Conservation (phyloP, 202 grass and related monocot genomes). For the Setaria viridis region DNA sequence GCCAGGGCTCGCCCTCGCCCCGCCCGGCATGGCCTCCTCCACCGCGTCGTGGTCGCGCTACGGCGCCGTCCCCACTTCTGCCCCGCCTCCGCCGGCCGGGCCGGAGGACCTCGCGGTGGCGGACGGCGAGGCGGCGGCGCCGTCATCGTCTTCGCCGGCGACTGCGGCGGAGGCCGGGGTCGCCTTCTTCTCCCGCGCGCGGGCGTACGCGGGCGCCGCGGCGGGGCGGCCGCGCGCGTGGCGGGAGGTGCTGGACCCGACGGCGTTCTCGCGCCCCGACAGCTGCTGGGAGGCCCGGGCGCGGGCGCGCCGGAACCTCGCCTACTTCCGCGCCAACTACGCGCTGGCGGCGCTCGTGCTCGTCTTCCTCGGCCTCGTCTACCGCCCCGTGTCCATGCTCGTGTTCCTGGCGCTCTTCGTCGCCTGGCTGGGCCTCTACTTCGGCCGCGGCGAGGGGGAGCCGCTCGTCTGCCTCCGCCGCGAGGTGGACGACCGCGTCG, state of each 20-base stretch:
- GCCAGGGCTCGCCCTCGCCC: slow-evolving; percentile 25
- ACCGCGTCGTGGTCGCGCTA: slow-evolving; percentile 62
- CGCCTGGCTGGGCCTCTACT: slow-evolving; percentile 78
- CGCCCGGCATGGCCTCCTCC: slow-evolving; percentile 58
- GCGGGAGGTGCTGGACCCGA: slow-evolving; percentile 66
- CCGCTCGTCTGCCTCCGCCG: slow-evolving; percentile 62
- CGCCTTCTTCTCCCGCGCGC: slow-evolving; percentile 80
- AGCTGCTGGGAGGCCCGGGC: slow-evolving; percentile 77
- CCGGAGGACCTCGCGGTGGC: not conserved
- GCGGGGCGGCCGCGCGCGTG: slow-evolving; percentile 69
- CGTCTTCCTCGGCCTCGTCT: slow-evolving; percentile 85
- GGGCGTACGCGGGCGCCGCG: slow-evolving; percentile 59
- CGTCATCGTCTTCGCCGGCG: slow-evolving; percentile 45
- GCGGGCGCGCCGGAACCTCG: slow-evolving; percentile 74
- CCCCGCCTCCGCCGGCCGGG: not conserved
- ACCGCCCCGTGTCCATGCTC: slow-evolving; percentile 81
- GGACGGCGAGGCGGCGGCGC: not conserved
- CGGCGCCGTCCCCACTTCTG: slow-evolving; percentile 43
- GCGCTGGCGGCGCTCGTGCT: slow-evolving; percentile 65
- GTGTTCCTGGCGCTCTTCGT: slow-evolving; percentile 84
- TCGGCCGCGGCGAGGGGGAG: slow-evolving; percentile 64
- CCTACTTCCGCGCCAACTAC: slow-evolving; percentile 95
- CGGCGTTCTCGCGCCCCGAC: slow-evolving; percentile 77
- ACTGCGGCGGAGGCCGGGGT: slow-evolving; percentile 55
- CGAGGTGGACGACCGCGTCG: slow-evolving; percentile 77